Evolutionary conservation across 2,329 filamentous ascomycete species (phyloP).

Genomic region (Helminthosporium solani): DNA sequence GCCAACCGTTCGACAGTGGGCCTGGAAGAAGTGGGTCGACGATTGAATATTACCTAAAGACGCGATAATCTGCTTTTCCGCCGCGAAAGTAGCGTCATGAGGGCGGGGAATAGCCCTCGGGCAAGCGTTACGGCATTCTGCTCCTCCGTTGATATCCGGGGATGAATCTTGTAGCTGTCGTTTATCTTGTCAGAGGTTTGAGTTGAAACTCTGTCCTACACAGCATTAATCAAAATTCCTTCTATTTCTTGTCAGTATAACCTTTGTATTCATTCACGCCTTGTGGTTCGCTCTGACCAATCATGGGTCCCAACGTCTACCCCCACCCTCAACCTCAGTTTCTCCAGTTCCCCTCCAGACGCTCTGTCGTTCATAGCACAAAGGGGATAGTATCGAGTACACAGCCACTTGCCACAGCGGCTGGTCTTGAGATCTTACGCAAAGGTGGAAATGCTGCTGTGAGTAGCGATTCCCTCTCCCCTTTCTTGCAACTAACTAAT

Average conservation of each 20-base stretch:
- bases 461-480: constrained; percentile 43
- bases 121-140: constrained; percentile 18
- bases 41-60: no score
- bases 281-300: constrained; percentile 3
- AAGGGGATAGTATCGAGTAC: constrained; percentile 88
- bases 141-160: constrained; percentile 34
- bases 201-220: not conserved
- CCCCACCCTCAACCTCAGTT: constrained; percentile 55
- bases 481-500: no score
- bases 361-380: constrained; percentile 91
- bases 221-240: no score
- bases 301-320: constrained; percentile 47
- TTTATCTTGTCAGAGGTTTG: not conserved
- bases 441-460: constrained; percentile 92
- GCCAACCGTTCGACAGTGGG: no score
- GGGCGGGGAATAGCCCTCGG: not conserved
- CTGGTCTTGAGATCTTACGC: constrained; percentile 79
- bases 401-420: constrained; percentile 85
- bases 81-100: no score
- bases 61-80: no score
- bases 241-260: no score
- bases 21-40: no score
- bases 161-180: not conserved
- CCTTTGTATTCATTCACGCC: not conserved
- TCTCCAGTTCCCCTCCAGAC: constrained; percentile 70